Evolutionary conservation across 2,329 filamentous ascomycete genomes (phyloP).

Genomic region (Fusarium concolor): DNA sequence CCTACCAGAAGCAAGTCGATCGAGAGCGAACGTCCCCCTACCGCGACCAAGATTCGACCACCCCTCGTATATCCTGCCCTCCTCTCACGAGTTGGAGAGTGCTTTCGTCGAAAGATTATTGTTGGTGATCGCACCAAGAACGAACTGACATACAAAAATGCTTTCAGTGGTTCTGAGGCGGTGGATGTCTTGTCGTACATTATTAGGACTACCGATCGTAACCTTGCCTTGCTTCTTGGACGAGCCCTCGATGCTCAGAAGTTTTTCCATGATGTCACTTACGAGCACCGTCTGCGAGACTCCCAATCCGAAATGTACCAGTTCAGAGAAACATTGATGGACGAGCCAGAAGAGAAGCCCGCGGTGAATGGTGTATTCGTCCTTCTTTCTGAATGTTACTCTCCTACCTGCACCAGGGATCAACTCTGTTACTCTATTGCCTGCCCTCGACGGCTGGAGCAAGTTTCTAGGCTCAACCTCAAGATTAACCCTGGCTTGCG

Average conservation of each 20-base stretch:
- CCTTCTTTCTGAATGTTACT: conserved; percentile 95
- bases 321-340: conserved; percentile 92
- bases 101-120: conserved; percentile 89
- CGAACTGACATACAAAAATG: conserved; percentile 95
- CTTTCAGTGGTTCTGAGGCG: conserved; percentile 94
- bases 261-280: conserved; percentile 99
- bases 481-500: conserved; percentile 91
- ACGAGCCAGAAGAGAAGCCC: conserved; percentile 78
- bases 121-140: conserved; percentile 94
- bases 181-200: conserved; percentile 97
- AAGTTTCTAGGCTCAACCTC: conserved; percentile 92
- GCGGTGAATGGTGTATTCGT: conserved; percentile 96
- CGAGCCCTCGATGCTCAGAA: conserved; percentile 96
- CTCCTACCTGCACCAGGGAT: conserved; percentile 94
- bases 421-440: conserved; percentile 98
- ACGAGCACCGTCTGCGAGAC: conserved; percentile 94
- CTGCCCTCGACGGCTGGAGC: conserved; percentile 91
- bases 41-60: conserved; percentile 71
- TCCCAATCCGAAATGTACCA: conserved; percentile 97
- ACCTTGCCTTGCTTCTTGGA: conserved; percentile 89
- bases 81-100: conserved; percentile 91
- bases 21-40: conserved; percentile 67
- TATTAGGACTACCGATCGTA: conserved; percentile 95
- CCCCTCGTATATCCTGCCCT: conserved; percentile 94
- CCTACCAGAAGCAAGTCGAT: conserved; percentile 69